phyloP scores from a whole-genome alignment of 176 grass and related monocot genomes.

The Alopecurus myosuroides region DNA sequence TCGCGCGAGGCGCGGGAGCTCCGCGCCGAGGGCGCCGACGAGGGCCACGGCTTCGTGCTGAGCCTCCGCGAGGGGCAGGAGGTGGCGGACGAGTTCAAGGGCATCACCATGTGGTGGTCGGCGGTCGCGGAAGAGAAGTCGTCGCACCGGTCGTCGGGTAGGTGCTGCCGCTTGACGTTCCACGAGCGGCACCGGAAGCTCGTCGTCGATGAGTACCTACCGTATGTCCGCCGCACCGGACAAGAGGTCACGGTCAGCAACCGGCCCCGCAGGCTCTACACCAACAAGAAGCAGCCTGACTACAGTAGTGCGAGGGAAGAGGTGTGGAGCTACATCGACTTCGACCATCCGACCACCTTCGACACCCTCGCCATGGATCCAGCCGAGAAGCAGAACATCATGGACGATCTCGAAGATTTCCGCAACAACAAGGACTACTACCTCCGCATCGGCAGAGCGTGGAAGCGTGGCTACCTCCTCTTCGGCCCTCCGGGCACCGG shows the following conservation, averaged over 20 bases:
- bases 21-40: neutral
- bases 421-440: constrained; percentile 30
- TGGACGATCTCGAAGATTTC: constrained; percentile 24
- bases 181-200: neutral
- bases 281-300: neutral
- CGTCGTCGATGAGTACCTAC: neutral
- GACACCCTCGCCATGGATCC: constrained; percentile 35
- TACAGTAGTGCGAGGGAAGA: neutral
- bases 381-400: constrained; percentile 14
- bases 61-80: neutral
- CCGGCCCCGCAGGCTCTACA: neutral
- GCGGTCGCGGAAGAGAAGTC: neutral
- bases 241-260: neutral
- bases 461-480: constrained; percentile 57
- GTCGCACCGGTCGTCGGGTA: neutral
- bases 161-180: neutral
- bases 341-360: constrained; percentile 32
- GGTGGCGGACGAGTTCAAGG: neutral
- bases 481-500: constrained; percentile 56
- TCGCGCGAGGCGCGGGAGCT: neutral
- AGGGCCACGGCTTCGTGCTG: neutral
- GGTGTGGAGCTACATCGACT: constrained; percentile 29
- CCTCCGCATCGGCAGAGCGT: constrained; percentile 35
- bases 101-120: neutral
- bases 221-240: neutral